Percentiles rank a stretch among this genome's conserved stretches.
Conservation (phyloP, 257 asterid genomes). For the Solanum boliviense region DNA sequence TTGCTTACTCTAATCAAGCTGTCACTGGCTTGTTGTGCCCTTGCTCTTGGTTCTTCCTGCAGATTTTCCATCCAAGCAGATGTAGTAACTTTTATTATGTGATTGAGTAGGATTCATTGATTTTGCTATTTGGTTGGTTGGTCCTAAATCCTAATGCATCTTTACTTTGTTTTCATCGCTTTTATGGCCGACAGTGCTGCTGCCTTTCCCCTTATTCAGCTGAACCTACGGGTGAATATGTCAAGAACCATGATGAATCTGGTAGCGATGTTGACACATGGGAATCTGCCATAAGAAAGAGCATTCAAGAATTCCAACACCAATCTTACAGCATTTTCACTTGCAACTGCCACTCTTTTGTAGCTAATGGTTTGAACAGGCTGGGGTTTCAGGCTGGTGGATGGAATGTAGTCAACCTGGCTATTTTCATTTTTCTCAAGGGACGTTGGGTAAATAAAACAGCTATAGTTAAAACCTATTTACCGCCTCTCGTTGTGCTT, state of each 20-base stretch:
- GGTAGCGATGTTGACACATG: constrained; percentile 32
- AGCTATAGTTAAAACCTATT: constrained; percentile 42
- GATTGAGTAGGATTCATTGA: background rate
- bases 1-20: background rate
- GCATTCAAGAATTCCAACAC: constrained; percentile 87
- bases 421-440: constrained; percentile 51
- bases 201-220: constrained; percentile 27
- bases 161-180: background rate
- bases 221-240: constrained; percentile 24
- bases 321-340: constrained; percentile 78
- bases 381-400: constrained; percentile 56
- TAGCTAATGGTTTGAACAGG: constrained; percentile 82
- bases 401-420: constrained; percentile 89
- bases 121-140: background rate
- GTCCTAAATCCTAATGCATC: background rate
- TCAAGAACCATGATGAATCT: constrained; percentile 9
- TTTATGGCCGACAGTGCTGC: constrained; percentile 48
- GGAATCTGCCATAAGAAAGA: constrained; percentile 68
- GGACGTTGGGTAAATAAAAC: constrained; percentile 59
- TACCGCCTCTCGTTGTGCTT: constrained; percentile 50
- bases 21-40: background rate
- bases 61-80: background rate
- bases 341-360: constrained; percentile 96
- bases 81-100: background rate
- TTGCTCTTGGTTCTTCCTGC: background rate